Conservation (phyloP, 2,329 filamentous ascomycete species). For the Alternaria brassicae region DNA sequence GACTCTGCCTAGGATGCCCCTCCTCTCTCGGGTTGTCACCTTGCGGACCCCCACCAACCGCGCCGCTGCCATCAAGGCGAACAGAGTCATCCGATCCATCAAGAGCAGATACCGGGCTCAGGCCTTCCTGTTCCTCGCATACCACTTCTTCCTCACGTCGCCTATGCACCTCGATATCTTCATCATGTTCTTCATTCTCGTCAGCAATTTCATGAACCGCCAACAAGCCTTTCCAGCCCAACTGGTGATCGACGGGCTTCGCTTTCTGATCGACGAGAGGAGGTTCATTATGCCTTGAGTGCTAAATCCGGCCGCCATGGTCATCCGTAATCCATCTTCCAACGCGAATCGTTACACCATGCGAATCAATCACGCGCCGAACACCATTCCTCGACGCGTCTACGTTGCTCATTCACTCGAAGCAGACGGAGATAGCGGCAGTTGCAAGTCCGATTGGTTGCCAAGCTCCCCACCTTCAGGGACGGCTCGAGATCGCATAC, state of each 20-base stretch:
- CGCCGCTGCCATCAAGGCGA: constrained; percentile 30
- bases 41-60: constrained; percentile 22
- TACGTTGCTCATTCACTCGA: constrained; percentile 10
- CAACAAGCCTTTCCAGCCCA: constrained; percentile 39
- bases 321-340: background rate
- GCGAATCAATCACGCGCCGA: background rate
- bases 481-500: constrained; percentile 21
- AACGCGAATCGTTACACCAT: background rate
- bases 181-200: constrained; percentile 45
- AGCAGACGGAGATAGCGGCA: constrained; percentile 23
- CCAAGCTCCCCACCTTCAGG: constrained; percentile 32
- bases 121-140: constrained; percentile 43
- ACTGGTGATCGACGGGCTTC: constrained; percentile 34
- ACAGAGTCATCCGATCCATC: constrained; percentile 39
- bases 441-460: constrained; percentile 41
- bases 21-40: constrained; percentile 22
- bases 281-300: constrained; percentile 34
- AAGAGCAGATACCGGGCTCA: constrained; percentile 40
- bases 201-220: constrained; percentile 48
- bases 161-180: constrained; percentile 43
- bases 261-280: constrained; percentile 38
- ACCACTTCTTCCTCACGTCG: constrained; percentile 45
- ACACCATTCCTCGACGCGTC: background rate
- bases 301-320: background rate
- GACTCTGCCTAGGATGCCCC: constrained; percentile 20